Conservation (phyloP, 73 alveolate species). For the Symbiodinium pilosum region DNA sequence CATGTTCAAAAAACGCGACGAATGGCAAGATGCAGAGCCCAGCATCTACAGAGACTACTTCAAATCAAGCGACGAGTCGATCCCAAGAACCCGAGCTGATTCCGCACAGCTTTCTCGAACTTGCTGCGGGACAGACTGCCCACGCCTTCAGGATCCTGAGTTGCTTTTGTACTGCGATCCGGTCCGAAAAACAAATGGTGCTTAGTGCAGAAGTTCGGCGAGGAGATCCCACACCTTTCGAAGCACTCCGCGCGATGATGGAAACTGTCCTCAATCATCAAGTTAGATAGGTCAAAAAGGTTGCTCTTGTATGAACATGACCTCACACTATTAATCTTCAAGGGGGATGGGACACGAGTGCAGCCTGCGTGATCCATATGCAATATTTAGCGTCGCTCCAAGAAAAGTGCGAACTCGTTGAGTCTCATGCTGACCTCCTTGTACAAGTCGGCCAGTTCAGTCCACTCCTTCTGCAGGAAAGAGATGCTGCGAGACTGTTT, state of each 20-base stretch:
- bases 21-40: no score
- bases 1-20: no score
- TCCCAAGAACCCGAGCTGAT: conserved; percentile 62
- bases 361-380: no score
- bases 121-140: conserved; percentile 13
- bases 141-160: conserved; percentile 26
- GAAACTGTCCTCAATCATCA: conserved; percentile 71
- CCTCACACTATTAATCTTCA: no score
- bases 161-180: background rate
- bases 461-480: conserved; percentile 13
- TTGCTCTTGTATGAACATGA: no score
- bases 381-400: conserved; percentile 1
- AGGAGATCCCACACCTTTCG: conserved; percentile 19
- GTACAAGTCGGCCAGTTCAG: conserved; percentile 49
- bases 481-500: background rate
- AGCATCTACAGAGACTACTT: no score
- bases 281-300: no score
- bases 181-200: background rate
- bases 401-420: conserved; percentile 51
- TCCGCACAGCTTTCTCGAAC: conserved; percentile 19
- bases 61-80: background rate
- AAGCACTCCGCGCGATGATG: conserved; percentile 47
- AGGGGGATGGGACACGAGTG: no score
- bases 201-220: background rate
- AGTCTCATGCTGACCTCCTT: conserved; percentile 60